These are phyloP conservation scores for Penicillium ochrochloron DNA, from an alignment of 495 filamentous ascomycete species.

Conservation along the genomic window DNA sequence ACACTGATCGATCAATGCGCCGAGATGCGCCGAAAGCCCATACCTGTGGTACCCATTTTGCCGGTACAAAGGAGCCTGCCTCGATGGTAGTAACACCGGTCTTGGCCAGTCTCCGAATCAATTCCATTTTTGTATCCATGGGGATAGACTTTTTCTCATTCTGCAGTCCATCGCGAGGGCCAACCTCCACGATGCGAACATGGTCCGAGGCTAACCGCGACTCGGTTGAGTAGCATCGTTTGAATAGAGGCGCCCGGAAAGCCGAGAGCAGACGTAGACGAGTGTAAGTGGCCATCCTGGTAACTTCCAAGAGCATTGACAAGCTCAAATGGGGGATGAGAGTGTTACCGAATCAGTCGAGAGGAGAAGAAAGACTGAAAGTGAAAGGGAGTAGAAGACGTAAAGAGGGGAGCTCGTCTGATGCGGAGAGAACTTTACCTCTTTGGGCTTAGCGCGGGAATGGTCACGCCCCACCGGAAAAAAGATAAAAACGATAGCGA, in stretches of 20 bases:
- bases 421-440: slow-evolving; percentile 35
- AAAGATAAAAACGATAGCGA: slow-evolving; percentile 20
- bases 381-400: background rate
- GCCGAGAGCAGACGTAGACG: slow-evolving; percentile 39
- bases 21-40: slow-evolving; percentile 25
- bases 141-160: slow-evolving; percentile 89
- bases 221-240: slow-evolving; percentile 48
- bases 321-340: background rate
- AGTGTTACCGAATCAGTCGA: background rate
- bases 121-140: slow-evolving; percentile 80
- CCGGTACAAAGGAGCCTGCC: slow-evolving; percentile 91
- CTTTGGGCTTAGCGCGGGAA: slow-evolving; percentile 23
- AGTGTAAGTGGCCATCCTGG: slow-evolving; percentile 32
- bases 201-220: slow-evolving; percentile 57
- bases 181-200: slow-evolving; percentile 84
- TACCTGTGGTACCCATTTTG: slow-evolving; percentile 98
- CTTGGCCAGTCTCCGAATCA: slow-evolving; percentile 78
- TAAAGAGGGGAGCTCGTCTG: slow-evolving; percentile 17
- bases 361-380: background rate
- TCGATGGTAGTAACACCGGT: slow-evolving; percentile 89
- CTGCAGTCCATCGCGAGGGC: slow-evolving; percentile 91
- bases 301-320: background rate
- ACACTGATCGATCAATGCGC: background rate
- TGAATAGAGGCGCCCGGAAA: slow-evolving; percentile 31
- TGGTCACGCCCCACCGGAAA: slow-evolving; percentile 22